These are phyloP conservation scores for Phytophthora pini DNA, from an alignment of 352 stramenopile genomes.

Conservation along the genomic window DNA sequence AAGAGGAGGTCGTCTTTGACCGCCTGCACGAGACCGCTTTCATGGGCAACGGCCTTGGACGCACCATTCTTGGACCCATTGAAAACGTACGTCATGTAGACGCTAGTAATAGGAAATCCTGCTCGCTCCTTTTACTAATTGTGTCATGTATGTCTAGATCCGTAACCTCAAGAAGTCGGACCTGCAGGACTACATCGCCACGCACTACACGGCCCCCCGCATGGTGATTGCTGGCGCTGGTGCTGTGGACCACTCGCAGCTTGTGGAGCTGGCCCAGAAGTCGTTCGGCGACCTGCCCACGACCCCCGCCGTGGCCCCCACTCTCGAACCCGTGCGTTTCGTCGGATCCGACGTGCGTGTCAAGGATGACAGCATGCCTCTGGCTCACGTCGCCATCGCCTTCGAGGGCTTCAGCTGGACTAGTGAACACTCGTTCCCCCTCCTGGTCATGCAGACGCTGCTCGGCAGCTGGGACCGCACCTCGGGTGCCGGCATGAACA, in stretches of 20 bases:
- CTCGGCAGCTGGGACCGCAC: constrained; percentile 93
- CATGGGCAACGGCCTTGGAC: constrained; percentile 96
- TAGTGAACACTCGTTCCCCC: constrained; percentile 97
- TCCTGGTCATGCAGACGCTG: constrained; percentile 98
- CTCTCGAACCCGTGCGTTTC: constrained; percentile 84
- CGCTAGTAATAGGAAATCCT: not conserved
- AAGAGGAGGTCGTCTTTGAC: constrained; percentile 99
- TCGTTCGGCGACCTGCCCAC: constrained; percentile 96
- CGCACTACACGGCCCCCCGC: constrained; percentile 99
- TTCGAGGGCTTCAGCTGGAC: constrained; percentile 99
- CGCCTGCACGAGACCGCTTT: constrained; percentile 99
- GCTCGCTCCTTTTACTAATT: constrained; percentile 1
- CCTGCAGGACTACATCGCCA: constrained; percentile 98
- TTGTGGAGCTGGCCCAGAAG: constrained; percentile 97
- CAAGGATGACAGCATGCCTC: constrained; percentile 87
- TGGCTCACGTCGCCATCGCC: constrained; percentile 97
- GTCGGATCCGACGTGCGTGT: constrained; percentile 92
- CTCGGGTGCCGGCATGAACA: constrained; percentile 94
- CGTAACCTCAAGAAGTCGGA: constrained; percentile 94
- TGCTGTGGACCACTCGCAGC: constrained; percentile 96
- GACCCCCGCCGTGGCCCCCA: constrained; percentile 69
- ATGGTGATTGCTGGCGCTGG: constrained; percentile 99
- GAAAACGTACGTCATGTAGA: constrained; percentile 93
- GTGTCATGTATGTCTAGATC: constrained; percentile 50
- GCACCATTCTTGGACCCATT: constrained; percentile 99